Percentiles rank a stretch among this genome's conserved stretches.
phyloP scores from a whole-genome alignment of 495 filamentous ascomycete genomes.

The Endocarpon pusillum region DNA sequence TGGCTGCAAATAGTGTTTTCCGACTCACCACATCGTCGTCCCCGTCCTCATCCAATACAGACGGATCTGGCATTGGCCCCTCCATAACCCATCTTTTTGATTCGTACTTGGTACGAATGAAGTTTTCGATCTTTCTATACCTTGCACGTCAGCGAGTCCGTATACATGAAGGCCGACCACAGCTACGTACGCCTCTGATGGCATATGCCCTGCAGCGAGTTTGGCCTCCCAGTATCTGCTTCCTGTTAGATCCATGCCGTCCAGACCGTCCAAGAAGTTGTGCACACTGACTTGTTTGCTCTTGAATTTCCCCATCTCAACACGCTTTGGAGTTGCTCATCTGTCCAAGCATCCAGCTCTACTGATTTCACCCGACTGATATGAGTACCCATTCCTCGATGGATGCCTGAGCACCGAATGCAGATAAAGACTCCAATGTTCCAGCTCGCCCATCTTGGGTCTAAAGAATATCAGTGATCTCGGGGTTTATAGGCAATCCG shows the following conservation, averaged over 20 bases:
- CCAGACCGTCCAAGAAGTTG: background rate
- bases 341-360: slow-evolving; percentile 93
- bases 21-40: slow-evolving; percentile 62
- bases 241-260: background rate
- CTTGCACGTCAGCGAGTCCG: slow-evolving; percentile 5
- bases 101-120: slow-evolving; percentile 97
- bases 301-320: slow-evolving; percentile 85
- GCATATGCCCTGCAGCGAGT: slow-evolving; percentile 77
- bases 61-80: slow-evolving; percentile 78
- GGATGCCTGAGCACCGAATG: slow-evolving; percentile 95
- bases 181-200: slow-evolving; percentile 62
- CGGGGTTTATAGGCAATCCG: background rate
- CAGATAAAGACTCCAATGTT: slow-evolving; percentile 92
- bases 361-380: slow-evolving; percentile 96
- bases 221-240: slow-evolving; percentile 87
- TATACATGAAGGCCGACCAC: background rate
- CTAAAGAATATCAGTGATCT: slow-evolving; percentile 26
- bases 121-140: slow-evolving; percentile 86
- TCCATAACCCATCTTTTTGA: slow-evolving; percentile 98
- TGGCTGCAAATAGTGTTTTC: slow-evolving; percentile 22
- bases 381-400: slow-evolving; percentile 96
- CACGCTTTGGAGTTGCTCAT: slow-evolving; percentile 88
- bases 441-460: slow-evolving; percentile 98
- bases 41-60: slow-evolving; percentile 63
- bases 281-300: slow-evolving; percentile 68